Evolutionary conservation across 1,284 basidiomycete genomes (phyloP), one percentile per base, ranked within the genome.

Genomic region (Schizophyllum commune): DNA sequence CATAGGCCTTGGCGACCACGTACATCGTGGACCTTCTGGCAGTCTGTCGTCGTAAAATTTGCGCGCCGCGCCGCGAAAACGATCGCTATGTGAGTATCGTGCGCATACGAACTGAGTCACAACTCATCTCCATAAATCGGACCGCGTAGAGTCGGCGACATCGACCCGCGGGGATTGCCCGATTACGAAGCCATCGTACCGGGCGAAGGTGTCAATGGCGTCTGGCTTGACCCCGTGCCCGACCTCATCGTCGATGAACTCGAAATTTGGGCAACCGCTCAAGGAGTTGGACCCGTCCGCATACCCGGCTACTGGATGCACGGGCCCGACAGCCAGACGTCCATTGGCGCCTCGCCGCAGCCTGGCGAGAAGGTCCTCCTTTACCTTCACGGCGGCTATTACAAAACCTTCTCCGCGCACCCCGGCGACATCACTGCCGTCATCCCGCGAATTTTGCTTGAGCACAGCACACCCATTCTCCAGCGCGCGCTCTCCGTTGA

Each of bases 281-380:
- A 78, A 7, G 67, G 72, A 4, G 79, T 85, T n/a, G 58, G 68
- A 3, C 71, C 79, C 0, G 68, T 74, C 34, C 74, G 73, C 21
- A 75, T 86, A 39, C 80, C 84, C 5, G 84, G 82, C 2, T 86
- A 85, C 66, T 85, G 84, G 83, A 70, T 77, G 33, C 76, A 79
- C 68, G 78, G 77, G 66, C 68, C 72, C 27, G 78, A 75, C 1
- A 63, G 67, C 0, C 65, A 70, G 8, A 72, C 76, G 34, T 63
- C 68, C 20, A 68, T 73, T 21, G 74, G 72, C 5, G 67, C 78
- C 39, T 65, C 74, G 2, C 74, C 80, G 1, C 68, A 67, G 47
- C 73, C 74, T 0, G 79, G 75, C 22, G 83, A 86, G 66, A 83
- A 82, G 64, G 79, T 85, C 9, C 58, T 83, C 0, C 78, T 80